phyloP scores from a whole-genome alignment of 768 basidiomycete genomes.

The Coprinellus aureogranulatus region DNA sequence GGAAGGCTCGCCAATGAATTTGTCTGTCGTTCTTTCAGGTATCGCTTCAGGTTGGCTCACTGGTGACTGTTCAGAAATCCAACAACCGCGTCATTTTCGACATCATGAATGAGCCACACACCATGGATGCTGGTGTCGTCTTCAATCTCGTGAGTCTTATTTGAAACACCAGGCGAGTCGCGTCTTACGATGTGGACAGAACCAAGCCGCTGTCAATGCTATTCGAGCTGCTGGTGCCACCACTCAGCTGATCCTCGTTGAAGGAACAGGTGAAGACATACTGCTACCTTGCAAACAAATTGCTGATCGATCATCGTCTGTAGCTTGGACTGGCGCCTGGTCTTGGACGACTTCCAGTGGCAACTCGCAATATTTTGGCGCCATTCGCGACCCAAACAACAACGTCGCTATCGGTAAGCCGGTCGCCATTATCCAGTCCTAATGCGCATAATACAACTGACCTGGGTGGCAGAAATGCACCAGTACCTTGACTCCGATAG shows the following conservation, averaged over 20 bases:
- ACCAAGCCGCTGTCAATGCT: constrained; percentile 66
- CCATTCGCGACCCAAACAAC: constrained; percentile 58
- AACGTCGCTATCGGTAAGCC: constrained; percentile 54
- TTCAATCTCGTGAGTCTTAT: constrained; percentile 35
- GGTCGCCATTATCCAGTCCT: background rate
- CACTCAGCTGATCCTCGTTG: constrained; percentile 47
- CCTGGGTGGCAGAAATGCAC: constrained; percentile 65
- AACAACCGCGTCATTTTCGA: constrained; percentile 60
- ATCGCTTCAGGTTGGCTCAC: background rate
- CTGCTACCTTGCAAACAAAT: background rate
- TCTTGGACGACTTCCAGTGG: constrained; percentile 54
- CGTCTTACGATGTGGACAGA: constrained; percentile 25
- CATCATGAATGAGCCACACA: constrained; percentile 67
- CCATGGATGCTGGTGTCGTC: constrained; percentile 50
- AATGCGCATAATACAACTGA: background rate
- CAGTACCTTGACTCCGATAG: constrained; percentile 69
- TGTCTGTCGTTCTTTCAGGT: constrained; percentile 31
- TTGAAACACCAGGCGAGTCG: too few species aligned
- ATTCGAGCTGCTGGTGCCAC: constrained; percentile 65
- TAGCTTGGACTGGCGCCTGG: constrained; percentile 56
- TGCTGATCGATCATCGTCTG: constrained; percentile 30
- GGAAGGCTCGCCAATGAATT: constrained; percentile 53
- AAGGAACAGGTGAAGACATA: constrained; percentile 23
- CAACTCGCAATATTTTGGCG: constrained; percentile 50
- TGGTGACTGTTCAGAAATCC: constrained; percentile 29